Evolutionary conservation across 192 early-diverging fungal genomes (phyloP), one percentile per base, ranked within the genome.

Genomic region (Coemansia sp.): DNA sequence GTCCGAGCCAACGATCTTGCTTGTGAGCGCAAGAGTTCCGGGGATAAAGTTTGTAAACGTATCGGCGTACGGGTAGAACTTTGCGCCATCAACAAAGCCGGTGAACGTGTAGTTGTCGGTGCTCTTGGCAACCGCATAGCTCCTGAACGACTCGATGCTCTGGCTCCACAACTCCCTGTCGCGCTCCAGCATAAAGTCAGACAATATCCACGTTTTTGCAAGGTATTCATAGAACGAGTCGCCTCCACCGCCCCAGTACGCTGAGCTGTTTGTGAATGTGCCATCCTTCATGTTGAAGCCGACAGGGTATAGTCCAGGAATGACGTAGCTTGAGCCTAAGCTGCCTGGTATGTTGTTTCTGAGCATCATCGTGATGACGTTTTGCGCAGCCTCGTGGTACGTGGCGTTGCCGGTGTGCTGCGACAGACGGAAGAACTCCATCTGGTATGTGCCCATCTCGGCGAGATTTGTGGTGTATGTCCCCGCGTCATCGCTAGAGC

Each of bases 161-260:
- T 77, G 72, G 64, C 66, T 77, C 81, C 81, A 83, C 41, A 83
- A 23, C 45, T 83, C 81, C 30, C 71, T 57, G 60, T 83, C 71
- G 66, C 81, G 75, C 63, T 83, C 66, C 16, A 83, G 69, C 76
- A 74, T 78, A 67, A 74, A 83, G 63, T 75, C 86, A 0, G 94
- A 94, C 56, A 92, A 89, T 10, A 94, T 76, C 68, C 90, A 95
- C 58, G 93, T 93, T 67, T 98, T 98, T 26, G 86, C 84, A 52
- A 96, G 79, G 63, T 98, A 98, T 84, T 98, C 94, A 84, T 97
- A 98, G 72, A 96, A 98, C 45, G 91, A 93, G 60, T 98, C 96
- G 36, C 92, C 95, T 39, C 92, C 87, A 21, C 90, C 89, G 16
- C 96, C 96, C 62, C 96, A 84, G 52, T 69, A 81, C 23, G 85